Evolutionary conservation across 257 asterid genomes (phyloP).

Genomic region (Misopates orontium): DNA sequence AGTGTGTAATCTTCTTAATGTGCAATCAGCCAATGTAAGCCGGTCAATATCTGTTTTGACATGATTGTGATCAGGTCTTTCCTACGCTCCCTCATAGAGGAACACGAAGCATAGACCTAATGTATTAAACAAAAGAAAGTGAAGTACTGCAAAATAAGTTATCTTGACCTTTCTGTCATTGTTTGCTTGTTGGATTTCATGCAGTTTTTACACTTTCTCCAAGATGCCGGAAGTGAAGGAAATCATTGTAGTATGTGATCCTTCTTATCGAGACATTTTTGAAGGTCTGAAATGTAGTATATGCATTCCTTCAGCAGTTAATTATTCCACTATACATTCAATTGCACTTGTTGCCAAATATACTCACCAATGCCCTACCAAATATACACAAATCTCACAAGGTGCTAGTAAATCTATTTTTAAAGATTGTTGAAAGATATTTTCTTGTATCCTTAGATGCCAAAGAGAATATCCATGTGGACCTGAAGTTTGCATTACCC

Average conservation of each 20-base stretch:
- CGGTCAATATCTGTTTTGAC: too few relatives aligned
- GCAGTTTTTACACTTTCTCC: constrained; percentile 90
- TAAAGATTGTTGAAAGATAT: constrained; percentile 2
- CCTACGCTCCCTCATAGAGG: too few relatives aligned
- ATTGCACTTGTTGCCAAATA: background rate
- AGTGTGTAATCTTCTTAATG: too few relatives aligned
- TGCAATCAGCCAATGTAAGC: too few relatives aligned
- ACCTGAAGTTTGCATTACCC: constrained; percentile 87
- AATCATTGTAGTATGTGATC: constrained; percentile 95
- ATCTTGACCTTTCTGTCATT: constrained; percentile 8
- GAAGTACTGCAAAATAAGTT: background rate
- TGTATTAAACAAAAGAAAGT: constrained; percentile 14
- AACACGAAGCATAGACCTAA: background rate
- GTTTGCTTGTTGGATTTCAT: constrained; percentile 34
- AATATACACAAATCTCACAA: background rate
- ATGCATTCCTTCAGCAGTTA: constrained; percentile 16
- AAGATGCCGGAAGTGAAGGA: constrained; percentile 94
- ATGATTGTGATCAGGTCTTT: too few relatives aligned
- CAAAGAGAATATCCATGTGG: constrained; percentile 54
- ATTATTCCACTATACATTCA: background rate
- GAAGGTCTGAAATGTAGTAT: constrained; percentile 62
- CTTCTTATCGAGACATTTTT: constrained; percentile 90
- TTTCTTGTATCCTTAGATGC: constrained; percentile 44
- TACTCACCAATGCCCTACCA: background rate
- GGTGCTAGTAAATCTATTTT: constrained; percentile 3